Evolutionary conservation across 768 basidiomycete genomes (phyloP), one percentile per base, ranked within the genome.

Genomic region (Suillus fuscotomentosus): DNA sequence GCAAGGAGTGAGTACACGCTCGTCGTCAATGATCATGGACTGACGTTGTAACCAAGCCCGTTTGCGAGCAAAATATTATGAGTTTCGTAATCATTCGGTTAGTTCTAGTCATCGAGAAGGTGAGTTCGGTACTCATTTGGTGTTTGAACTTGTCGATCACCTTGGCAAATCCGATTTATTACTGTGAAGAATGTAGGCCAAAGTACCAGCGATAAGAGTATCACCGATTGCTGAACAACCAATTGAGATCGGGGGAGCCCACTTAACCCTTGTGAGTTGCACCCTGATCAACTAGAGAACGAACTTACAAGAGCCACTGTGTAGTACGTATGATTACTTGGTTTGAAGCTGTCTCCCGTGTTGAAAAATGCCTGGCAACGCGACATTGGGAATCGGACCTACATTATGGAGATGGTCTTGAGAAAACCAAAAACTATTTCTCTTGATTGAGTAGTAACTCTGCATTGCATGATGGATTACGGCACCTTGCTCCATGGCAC

Each of bases 11-110:
- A 75, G 17, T 2, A 24, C 1, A 39, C 6, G 36, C 5, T 45
- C 36, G 3, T 20, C 60, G n/a, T 38, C 14, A 62, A 43, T 60
- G 24, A 2, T 50, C 60, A 47, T 15, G 2, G 11, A 56, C 53
- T 60, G 47, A 70, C 73, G 71, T 61, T 9, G 75, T 75, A 47
- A 76, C 63, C 2, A 72, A 27, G 6, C 73, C 73, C 67, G 75
- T 75, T 31, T 75, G 75, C 17, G 75, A 65, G 15, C 39, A 67
- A 61, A 75, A 70, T 1, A 14, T 70, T 61, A 39, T 50, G 3
- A 75, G 54, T 24, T 42, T 71, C 38, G 62, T 36, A 31, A 76
- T 48, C 57, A 70, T 51, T 45, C 68, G 42, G 2, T 41, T 48
- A 13, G 73, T 60, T 27, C 73, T 74, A 45, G 4, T 41, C 0